A percentile compares a stretch with the other conserved stretches of the same genome.
phyloP scores from a whole-genome alignment of 2,329 filamentous ascomycete genomes.

The Cytospora schulzeri region DNA sequence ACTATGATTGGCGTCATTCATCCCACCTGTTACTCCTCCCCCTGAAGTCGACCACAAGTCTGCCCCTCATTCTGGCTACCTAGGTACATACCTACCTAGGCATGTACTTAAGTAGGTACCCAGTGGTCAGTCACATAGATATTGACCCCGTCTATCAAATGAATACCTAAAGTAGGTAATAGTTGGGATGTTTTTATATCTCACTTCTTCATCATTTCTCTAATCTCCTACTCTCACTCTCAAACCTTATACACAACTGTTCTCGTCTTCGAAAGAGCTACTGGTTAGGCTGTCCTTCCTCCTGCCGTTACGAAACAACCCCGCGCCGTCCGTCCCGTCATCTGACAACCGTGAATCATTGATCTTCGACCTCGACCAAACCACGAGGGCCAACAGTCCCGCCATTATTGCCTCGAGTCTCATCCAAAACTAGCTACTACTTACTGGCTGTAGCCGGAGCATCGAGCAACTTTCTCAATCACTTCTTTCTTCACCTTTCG shows the following conservation, averaged over 20 bases:
- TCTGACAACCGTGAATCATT: slow-evolving; percentile 16
- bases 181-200: neutral
- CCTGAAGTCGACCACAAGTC: slow-evolving; percentile 5
- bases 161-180: no score
- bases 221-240: neutral
- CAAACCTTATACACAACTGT: neutral
- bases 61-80: slow-evolving; percentile 14
- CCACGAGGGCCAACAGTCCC: slow-evolving; percentile 6
- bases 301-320: slow-evolving; percentile 2
- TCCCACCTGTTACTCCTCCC: neutral
- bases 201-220: neutral
- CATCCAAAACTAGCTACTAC: neutral
- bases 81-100: no score
- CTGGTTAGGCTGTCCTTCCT: neutral
- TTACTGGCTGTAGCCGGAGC: neutral
- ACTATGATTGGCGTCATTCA: slow-evolving; percentile 19
- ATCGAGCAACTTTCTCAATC: neutral
- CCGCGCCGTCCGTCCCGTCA: slow-evolving; percentile 17
- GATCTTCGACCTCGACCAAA: slow-evolving; percentile 6
- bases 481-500: slow-evolving; percentile 5
- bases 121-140: neutral
- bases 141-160: slow-evolving; percentile 7
- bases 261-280: neutral
- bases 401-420: neutral
- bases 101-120: no score